Evolutionary conservation across 2,329 filamentous ascomycete species (phyloP).

Genomic region (Tolypocladium album): DNA sequence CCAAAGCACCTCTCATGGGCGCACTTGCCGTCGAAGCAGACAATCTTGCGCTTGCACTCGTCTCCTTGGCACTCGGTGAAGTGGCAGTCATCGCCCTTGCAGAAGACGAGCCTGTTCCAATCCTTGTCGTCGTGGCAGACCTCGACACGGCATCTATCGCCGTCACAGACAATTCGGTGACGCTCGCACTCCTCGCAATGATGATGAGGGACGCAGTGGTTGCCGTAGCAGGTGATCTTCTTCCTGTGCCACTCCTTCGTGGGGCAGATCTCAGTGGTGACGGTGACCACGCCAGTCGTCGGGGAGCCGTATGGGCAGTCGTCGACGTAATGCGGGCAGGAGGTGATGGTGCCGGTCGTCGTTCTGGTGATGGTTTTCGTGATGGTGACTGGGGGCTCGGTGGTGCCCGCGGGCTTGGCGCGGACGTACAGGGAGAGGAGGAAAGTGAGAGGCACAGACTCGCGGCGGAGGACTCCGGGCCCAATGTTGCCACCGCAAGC

Average conservation of each 20-base stretch:
- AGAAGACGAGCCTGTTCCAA: slow-evolving; percentile 19
- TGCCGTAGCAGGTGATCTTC: slow-evolving; percentile 23
- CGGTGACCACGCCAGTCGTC: slow-evolving; percentile 10
- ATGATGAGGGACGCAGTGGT: slow-evolving; percentile 17
- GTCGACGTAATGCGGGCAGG: slow-evolving; percentile 11
- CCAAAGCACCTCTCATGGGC: slow-evolving; percentile 14
- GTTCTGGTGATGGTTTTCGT: slow-evolving; percentile 1
- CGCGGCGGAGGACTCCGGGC: slow-evolving; percentile 5
- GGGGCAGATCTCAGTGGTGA: slow-evolving; percentile 11
- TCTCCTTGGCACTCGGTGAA: slow-evolving; percentile 12
- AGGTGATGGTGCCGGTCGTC: slow-evolving; percentile 13
- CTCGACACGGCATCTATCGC: slow-evolving; percentile 13
- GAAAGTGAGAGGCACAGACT: not conserved
- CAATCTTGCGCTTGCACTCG: slow-evolving; percentile 19
- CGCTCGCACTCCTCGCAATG: slow-evolving; percentile 15
- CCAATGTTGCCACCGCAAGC: slow-evolving; percentile 14
- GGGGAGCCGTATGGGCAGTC: slow-evolving; percentile 12
- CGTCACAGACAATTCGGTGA: slow-evolving; percentile 20
- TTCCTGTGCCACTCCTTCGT: slow-evolving; percentile 14
- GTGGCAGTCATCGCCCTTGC: slow-evolving; percentile 16
- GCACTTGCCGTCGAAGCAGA: slow-evolving; percentile 22
- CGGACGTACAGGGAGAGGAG: slow-evolving; percentile 11
- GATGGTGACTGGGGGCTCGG: not conserved
- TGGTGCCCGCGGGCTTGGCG: not conserved
- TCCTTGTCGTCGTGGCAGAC: slow-evolving; percentile 6